Conservation (phyloP, 331 rosid species). For the Prunus yedoensis region DNA sequence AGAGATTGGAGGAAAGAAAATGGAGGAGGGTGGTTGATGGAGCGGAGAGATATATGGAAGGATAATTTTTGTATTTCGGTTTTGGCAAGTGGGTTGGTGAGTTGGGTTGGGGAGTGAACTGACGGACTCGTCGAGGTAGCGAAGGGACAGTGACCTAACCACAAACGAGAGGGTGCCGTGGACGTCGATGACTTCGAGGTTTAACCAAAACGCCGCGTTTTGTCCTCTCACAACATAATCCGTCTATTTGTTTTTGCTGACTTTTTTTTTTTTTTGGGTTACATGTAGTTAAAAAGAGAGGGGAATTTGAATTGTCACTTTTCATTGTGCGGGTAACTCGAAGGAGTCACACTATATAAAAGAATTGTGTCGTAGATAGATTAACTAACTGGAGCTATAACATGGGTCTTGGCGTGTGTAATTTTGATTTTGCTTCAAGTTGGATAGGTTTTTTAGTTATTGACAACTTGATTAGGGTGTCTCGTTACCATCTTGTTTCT, state of each 20-base stretch:
- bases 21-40: not conserved
- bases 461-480: too few relatives aligned
- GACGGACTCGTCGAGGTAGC: conserved; percentile 87
- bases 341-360: too few relatives aligned
- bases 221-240: not conserved
- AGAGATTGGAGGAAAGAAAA: not conserved
- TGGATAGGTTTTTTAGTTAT: too few relatives aligned
- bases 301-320: too few relatives aligned
- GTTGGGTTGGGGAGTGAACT: not conserved
- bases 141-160: conserved; percentile 49
- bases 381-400: too few relatives aligned
- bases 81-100: not conserved
- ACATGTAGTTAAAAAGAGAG: too few relatives aligned
- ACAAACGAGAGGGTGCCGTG: not conserved
- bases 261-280: not conserved
- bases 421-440: too few relatives aligned
- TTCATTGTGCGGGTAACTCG: too few relatives aligned
- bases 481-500: too few relatives aligned
- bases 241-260: not conserved
- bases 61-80: not conserved
- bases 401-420: too few relatives aligned
- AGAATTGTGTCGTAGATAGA: too few relatives aligned
- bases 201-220: not conserved
- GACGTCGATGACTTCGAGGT: not conserved
- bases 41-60: not conserved